Evolutionary conservation across 2,329 filamentous ascomycete species (phyloP).

Genomic region (Aspergillus novofumigatus): DNA sequence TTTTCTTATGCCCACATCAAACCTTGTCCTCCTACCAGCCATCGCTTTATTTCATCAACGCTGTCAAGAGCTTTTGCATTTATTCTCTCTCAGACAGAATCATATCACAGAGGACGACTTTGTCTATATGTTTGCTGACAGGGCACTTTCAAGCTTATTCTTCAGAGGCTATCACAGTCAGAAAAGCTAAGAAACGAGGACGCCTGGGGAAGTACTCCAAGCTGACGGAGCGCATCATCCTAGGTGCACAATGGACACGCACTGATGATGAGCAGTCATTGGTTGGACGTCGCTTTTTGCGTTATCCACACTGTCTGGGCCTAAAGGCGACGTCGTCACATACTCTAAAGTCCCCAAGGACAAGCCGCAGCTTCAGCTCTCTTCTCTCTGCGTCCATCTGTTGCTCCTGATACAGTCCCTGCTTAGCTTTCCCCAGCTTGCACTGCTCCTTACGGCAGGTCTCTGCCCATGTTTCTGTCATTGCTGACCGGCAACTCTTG

Average conservation of each 20-base stretch:
- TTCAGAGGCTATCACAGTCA: background rate
- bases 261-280: background rate
- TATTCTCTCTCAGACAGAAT: background rate
- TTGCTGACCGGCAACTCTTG: constrained; percentile 9
- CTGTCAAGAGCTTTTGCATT: background rate
- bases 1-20: background rate
- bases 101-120: background rate
- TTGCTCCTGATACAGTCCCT: background rate
- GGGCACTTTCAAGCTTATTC: background rate
- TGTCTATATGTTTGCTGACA: background rate
- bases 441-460: background rate
- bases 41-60: background rate
- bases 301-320: background rate
- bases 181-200: background rate
- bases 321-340: background rate
- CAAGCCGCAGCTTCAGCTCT: background rate
- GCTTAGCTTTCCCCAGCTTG: constrained; percentile 11
- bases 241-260: background rate
- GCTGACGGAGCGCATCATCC: background rate
- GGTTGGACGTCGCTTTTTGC: background rate
- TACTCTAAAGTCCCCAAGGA: background rate
- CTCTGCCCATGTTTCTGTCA: constrained; percentile 6
- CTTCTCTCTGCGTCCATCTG: background rate
- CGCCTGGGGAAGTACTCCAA: background rate
- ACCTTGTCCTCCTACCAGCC: background rate